Conservation (phyloP, 1,284 basidiomycete genomes). For the Microbotryomycetes sp. region DNA sequence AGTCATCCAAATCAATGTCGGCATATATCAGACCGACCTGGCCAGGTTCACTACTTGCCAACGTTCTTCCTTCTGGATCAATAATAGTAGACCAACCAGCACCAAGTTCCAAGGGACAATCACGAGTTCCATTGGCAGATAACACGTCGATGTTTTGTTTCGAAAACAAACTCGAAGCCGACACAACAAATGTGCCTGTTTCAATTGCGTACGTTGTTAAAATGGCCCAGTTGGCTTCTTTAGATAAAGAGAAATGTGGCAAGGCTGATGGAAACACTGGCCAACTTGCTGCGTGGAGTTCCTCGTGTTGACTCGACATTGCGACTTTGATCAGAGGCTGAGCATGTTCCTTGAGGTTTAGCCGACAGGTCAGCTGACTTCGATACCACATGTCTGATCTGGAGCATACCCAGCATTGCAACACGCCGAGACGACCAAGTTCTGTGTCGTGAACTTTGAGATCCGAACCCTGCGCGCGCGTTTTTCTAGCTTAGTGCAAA, state of each 20-base stretch:
- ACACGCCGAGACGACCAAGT: not conserved
- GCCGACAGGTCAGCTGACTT: not conserved
- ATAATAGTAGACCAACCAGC: conserved; percentile 1
- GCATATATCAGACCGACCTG: conserved; percentile 1
- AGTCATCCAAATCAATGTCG: conserved; percentile 4
- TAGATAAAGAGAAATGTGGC: conserved; percentile 2
- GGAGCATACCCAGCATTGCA: conserved; percentile 12
- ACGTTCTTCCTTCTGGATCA: conserved; percentile 5
- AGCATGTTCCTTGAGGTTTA: conserved; percentile 1
- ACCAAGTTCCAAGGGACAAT: not conserved
- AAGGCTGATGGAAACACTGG: conserved; percentile 8
- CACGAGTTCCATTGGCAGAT: not conserved
- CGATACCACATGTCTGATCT: too few relatives aligned
- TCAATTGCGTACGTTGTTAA: conserved; percentile 10
- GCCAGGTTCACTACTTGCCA: not conserved
- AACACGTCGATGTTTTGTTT: conserved; percentile 5
- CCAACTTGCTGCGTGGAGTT: conserved; percentile 10
- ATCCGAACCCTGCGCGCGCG: conserved; percentile 1
- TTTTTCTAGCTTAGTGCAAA: too few relatives aligned
- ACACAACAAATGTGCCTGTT: conserved; percentile 8
- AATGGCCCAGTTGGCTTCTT: not conserved
- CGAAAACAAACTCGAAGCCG: conserved; percentile 3
- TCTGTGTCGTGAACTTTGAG: conserved; percentile 11
- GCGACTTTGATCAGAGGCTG: conserved; percentile 4
- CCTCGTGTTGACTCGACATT: conserved; percentile 7